These are phyloP conservation scores for Tetrahymena elliotti DNA, from an alignment of 73 alveolate genomes.

Conservation along the genomic window DNA sequence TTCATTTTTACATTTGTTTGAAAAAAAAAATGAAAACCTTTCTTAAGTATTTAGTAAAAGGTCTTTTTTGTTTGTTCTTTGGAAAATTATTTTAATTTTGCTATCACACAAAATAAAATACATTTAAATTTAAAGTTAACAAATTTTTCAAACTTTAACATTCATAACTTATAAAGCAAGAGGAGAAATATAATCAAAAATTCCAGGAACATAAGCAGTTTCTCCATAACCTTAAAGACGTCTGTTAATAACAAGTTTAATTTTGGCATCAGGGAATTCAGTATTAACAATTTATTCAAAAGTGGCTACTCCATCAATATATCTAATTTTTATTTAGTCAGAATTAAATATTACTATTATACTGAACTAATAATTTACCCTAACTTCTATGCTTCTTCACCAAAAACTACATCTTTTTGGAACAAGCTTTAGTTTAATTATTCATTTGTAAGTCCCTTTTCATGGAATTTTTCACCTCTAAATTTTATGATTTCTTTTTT, in stretches of 20 bases:
- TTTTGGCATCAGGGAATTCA: neutral
- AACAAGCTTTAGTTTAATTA: neutral
- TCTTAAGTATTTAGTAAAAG: too few species aligned
- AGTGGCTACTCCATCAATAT: neutral
- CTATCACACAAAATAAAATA: neutral
- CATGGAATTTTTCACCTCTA: neutral
- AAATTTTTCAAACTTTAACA: neutral
- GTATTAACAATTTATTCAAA: neutral
- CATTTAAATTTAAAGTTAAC: neutral
- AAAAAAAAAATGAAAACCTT: too few species aligned
- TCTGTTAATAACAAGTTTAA: neutral
- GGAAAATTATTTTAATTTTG: neutral
- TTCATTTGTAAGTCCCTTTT: neutral
- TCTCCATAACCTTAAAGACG: neutral
- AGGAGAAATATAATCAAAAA: neutral
- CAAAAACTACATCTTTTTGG: neutral
- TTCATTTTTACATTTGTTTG: too few species aligned
- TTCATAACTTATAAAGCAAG: neutral
- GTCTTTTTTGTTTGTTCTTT: too few species aligned
- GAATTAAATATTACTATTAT: too few species aligned
- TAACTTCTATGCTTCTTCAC: neutral
- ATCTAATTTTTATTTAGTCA: neutral
- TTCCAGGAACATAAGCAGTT: neutral
- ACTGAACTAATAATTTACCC: neutral
- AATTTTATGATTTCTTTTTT: neutral